Evolutionary conservation across 805 yeast species (phyloP), one percentile per base, ranked within the genome.

Genomic region (Cyberlindnera saturnus): DNA sequence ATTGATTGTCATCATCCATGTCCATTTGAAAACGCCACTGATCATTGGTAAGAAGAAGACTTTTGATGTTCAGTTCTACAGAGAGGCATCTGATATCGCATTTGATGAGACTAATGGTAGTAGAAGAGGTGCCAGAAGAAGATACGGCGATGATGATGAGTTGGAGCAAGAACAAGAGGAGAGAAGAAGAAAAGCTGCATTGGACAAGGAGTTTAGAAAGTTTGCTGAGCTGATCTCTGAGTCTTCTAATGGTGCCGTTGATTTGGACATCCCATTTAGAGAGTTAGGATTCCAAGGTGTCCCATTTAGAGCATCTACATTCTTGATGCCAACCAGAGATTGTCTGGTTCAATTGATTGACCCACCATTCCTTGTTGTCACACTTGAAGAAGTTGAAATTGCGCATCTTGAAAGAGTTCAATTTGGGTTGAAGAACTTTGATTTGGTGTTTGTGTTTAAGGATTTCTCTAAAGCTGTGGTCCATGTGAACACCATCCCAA

Each of bases 161-260:
- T 72, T 93, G 51, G 98, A 93, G 66, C 97, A 91, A 66, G 99
- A 93, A 69, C 97, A 91, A 67, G 98, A 93, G 64, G 99, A 93
- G 68, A 82, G 97, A 69, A 77, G 91, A 65, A 78, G 96, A 66
- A 86, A 95, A 57, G 85, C 86, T 19, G 77, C 87, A 32, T 76
- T 93, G 57, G 96, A 93, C 67, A 87, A 85, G 63, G 98, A 93
- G 65, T 93, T 90, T 68, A 82, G 81, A 64, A 73, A 75, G 38
- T 93, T 89, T 68, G 91, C 91, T 16, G 97, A 93, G 65, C 77
- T 82, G 48, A 90, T 93, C 52, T 82, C 96, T 13, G 96, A 88
- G 50, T 84, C 93, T 0, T 81, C 96, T 0, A 77, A 80, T 57
- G 95, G 96, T 30, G 63, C 81, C 48, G 71, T 90, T 35, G 96